phyloP scores from a whole-genome alignment of 2,329 filamentous ascomycete genomes.

The Colletotrichum coccodes region DNA sequence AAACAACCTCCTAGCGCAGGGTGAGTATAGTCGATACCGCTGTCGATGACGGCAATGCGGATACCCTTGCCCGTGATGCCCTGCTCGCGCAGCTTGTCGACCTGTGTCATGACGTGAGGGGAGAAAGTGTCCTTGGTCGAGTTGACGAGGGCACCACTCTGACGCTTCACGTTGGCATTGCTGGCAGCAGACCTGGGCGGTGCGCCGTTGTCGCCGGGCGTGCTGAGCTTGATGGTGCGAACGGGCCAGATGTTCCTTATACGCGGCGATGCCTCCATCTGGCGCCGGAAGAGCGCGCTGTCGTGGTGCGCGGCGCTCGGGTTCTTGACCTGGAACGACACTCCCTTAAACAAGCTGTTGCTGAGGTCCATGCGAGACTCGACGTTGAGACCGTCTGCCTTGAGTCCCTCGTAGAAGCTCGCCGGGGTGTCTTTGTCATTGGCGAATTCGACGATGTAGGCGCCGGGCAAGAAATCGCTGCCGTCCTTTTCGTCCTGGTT shows the following conservation, averaged over 20 bases:
- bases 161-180: constrained; percentile 7
- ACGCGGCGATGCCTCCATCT: constrained; percentile 36
- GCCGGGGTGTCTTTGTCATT: constrained; percentile 26
- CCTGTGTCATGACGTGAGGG: constrained; percentile 42
- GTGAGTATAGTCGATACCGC: constrained; percentile 58
- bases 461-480: constrained; percentile 31
- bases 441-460: constrained; percentile 40
- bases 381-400: constrained; percentile 28
- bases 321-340: constrained; percentile 39
- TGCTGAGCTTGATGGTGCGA: constrained; percentile 30
- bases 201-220: constrained; percentile 29
- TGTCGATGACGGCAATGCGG: constrained; percentile 53
- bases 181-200: background rate
- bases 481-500: background rate
- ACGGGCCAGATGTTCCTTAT: constrained; percentile 44
- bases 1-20: constrained; percentile 64
- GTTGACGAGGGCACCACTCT: background rate
- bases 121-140: constrained; percentile 23
- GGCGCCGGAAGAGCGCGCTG: constrained; percentile 13
- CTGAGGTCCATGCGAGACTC: constrained; percentile 36
- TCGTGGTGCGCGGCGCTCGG: constrained; percentile 37
- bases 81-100: constrained; percentile 51
- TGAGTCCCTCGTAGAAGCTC: constrained; percentile 32
- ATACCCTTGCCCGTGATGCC: constrained; percentile 56
- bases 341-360: constrained; percentile 39